phyloP scores from a whole-genome alignment of 768 basidiomycete species.

The Rhodotorula toruloides region DNA sequence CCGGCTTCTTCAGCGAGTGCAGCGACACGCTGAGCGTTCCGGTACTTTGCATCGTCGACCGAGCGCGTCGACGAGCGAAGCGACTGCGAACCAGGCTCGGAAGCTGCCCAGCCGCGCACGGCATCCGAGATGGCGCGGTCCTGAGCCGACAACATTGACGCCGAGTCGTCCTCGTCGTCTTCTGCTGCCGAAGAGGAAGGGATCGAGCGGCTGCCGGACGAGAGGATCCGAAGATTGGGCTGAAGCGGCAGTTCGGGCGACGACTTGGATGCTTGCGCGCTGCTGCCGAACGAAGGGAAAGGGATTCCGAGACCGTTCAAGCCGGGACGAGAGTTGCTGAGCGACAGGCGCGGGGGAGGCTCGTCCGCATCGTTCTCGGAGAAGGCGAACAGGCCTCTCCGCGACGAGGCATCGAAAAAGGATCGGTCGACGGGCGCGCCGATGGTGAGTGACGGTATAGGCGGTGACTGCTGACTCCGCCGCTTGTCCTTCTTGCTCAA shows the following conservation, averaged over 20 bases:
- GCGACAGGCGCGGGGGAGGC: background rate
- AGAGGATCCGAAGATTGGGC: background rate
- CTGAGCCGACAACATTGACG: background rate
- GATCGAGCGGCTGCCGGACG: background rate
- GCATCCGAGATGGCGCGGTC: constrained; percentile 25
- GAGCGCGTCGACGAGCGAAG: background rate
- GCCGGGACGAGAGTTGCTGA: background rate
- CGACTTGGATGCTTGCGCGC: background rate
- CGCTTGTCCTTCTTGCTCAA: constrained; percentile 29
- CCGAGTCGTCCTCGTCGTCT: background rate
- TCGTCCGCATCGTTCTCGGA: constrained; percentile 9
- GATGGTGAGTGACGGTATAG: constrained; percentile 7
- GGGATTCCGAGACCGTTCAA: constrained; percentile 23
- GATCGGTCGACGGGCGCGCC: constrained; percentile 2
- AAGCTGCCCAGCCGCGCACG: constrained; percentile 14
- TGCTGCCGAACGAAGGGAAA: background rate
- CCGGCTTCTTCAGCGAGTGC: constrained; percentile 1
- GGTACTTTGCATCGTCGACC: constrained; percentile 3
- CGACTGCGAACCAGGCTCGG: background rate
- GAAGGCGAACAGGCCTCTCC: constrained; percentile 3
- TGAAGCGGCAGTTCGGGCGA: constrained; percentile 2
- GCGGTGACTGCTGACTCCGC: constrained; percentile 3
- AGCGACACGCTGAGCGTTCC: constrained; percentile 20
- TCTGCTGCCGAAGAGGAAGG: constrained; percentile 4
- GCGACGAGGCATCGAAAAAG: constrained; percentile 9